These are phyloP conservation scores for Benincasa hispida DNA, from an alignment of 306 rosid species.

Conservation along the genomic window DNA sequence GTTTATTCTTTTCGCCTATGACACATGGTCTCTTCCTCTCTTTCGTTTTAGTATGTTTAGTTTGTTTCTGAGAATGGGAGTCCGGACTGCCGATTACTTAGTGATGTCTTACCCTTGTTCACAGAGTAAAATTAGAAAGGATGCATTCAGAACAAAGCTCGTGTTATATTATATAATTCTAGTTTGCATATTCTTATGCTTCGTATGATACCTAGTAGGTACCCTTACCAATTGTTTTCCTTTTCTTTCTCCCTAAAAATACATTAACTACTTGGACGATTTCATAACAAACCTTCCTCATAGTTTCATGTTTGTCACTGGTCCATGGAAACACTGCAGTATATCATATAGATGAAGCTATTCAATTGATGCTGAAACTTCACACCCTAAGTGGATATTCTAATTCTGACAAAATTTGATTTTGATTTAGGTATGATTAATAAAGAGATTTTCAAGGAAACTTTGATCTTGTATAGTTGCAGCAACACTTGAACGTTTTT, in stretches of 20 bases:
- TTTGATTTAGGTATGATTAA: background rate
- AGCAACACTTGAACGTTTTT: background rate
- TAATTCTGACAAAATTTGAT: background rate
- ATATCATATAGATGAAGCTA: background rate
- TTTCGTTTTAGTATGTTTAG: background rate
- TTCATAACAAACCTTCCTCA: background rate
- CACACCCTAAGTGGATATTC: background rate
- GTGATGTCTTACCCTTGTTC: background rate
- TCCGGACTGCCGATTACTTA: background rate
- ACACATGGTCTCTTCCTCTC: slow-evolving; percentile 49
- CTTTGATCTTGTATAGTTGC: background rate
- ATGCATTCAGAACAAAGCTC: background rate
- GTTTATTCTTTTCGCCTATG: slow-evolving; percentile 66
- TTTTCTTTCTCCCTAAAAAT: background rate
- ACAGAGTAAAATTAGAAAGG: background rate
- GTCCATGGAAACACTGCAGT: background rate
- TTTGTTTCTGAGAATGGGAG: background rate
- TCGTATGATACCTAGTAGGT: background rate
- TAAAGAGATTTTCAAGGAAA: background rate
- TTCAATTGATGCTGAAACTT: background rate
- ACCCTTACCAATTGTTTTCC: background rate
- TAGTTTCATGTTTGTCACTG: background rate
- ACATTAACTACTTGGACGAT: background rate
- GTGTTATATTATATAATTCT: background rate
- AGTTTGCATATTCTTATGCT: background rate